phyloP scores from a whole-genome alignment of 805 yeast species.

The Saccharomycopsis malanga region DNA sequence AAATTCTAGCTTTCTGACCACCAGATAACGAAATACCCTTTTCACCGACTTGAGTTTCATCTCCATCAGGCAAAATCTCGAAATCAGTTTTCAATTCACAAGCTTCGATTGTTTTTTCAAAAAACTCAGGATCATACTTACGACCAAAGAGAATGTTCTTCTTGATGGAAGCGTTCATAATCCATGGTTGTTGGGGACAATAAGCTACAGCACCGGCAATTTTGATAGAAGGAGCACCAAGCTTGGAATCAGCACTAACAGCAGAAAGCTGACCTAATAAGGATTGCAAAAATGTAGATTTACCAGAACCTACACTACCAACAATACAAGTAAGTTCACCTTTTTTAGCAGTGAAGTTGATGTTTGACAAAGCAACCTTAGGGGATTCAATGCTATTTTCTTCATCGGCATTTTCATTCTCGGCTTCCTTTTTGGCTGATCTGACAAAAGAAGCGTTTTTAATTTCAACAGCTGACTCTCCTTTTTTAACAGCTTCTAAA shows the following conservation, averaged over 20 bases:
- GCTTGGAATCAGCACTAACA: conserved; percentile 22
- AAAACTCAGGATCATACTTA: conserved; percentile 36
- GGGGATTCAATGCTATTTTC: conserved; percentile 38
- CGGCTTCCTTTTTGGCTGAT: conserved; percentile 27
- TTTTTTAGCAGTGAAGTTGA: conserved; percentile 43
- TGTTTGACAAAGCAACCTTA: conserved; percentile 40
- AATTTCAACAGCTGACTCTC: conserved; percentile 33
- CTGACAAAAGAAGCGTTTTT: conserved; percentile 50
- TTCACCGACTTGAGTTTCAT: conserved; percentile 50
- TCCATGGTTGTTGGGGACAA: conserved; percentile 55
- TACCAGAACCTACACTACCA: conserved; percentile 65
- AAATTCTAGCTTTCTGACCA: conserved; percentile 58
- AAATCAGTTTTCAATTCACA: conserved; percentile 46
- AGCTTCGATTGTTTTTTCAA: conserved; percentile 38
- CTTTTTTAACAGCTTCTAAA: conserved; percentile 1
- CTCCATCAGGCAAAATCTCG: conserved; percentile 44
- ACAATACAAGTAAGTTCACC: conserved; percentile 54
- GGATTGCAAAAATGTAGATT: conserved; percentile 49
- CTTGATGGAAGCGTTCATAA: conserved; percentile 42
- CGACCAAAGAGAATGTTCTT: conserved; percentile 48
- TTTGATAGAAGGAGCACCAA: conserved; percentile 25
- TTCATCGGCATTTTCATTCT: conserved; percentile 35
- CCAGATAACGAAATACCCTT: conserved; percentile 56
- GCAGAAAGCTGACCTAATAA: conserved; percentile 49
- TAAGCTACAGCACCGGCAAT: conserved; percentile 46